These are phyloP conservation scores for Musa beccarii DNA, from an alignment of 176 grass and related monocot species.

Conservation along the genomic window DNA sequence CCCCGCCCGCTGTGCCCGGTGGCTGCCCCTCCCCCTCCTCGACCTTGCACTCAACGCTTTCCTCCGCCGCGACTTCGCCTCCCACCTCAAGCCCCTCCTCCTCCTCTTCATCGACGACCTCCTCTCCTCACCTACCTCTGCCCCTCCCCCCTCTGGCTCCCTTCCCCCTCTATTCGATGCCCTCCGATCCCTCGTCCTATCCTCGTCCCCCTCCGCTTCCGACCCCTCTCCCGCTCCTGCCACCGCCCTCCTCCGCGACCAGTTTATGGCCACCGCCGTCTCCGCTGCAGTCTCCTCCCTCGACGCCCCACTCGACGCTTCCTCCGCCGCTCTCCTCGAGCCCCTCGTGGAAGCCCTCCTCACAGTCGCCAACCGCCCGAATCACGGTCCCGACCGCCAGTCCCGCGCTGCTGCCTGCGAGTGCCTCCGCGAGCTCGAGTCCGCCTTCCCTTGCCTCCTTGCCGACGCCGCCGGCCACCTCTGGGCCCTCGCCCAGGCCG, in stretches of 20 bases:
- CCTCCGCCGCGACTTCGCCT: slow-evolving; percentile 71
- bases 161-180: slow-evolving; percentile 23
- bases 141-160: slow-evolving; percentile 37
- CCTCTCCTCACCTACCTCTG: slow-evolving; percentile 9
- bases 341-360: slow-evolving; percentile 27
- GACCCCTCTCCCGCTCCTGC: slow-evolving; percentile 25
- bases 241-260: slow-evolving; percentile 39
- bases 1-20: slow-evolving; percentile 30
- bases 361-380: slow-evolving; percentile 54
- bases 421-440: slow-evolving; percentile 63
- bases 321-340: slow-evolving; percentile 6
- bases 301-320: slow-evolving; percentile 30
- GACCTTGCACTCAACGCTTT: slow-evolving; percentile 67
- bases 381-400: slow-evolving; percentile 63
- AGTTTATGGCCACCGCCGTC: slow-evolving; percentile 54
- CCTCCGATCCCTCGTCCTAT: slow-evolving; percentile 16
- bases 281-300: slow-evolving; percentile 53
- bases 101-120: slow-evolving; percentile 15
- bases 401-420: slow-evolving; percentile 74
- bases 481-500: slow-evolving; percentile 60
- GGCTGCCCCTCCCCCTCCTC: slow-evolving; percentile 62
- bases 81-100: slow-evolving; percentile 32
- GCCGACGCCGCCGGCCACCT: slow-evolving; percentile 50
- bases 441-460: slow-evolving; percentile 55
- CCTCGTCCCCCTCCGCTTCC: slow-evolving; percentile 27